Evolutionary conservation across 306 rosid genomes (phyloP).

Genomic region (Sophora flavescens): DNA sequence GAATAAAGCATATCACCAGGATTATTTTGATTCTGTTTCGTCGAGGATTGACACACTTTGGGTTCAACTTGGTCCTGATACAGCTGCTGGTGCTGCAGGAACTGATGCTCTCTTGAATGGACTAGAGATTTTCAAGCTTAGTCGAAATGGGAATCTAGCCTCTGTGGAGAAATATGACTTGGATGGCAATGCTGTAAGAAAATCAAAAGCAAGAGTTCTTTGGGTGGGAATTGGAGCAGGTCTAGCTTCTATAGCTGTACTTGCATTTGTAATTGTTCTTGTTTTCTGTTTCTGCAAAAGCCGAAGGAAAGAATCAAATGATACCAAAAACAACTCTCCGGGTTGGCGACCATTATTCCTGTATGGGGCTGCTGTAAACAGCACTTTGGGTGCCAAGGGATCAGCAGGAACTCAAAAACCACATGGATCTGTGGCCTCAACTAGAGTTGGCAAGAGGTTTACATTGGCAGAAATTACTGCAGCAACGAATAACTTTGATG

Average conservation of each 20-base stretch:
- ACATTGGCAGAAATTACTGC: constrained; percentile 73
- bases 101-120: constrained; percentile 95
- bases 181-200: constrained; percentile 45
- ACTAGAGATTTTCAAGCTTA: constrained; percentile 90
- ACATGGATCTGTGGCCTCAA: constrained; percentile 56
- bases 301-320: constrained; percentile 53
- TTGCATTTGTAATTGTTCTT: constrained; percentile 54
- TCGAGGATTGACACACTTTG: constrained; percentile 68
- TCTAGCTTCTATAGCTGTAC: constrained; percentile 57
- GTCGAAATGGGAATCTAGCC: constrained; percentile 84
- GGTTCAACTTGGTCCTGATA: constrained; percentile 95
- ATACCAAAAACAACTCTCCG: constrained; percentile 62
- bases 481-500: constrained; percentile 83
- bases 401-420: constrained; percentile 63
- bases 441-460: constrained; percentile 75
- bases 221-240: constrained; percentile 87
- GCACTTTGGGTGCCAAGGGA: constrained; percentile 64
- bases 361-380: constrained; percentile 60
- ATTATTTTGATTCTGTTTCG: constrained; percentile 70
- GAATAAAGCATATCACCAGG: constrained; percentile 85
- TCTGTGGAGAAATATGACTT: constrained; percentile 57
- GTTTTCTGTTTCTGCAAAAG: constrained; percentile 60
- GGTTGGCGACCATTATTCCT: constrained; percentile 83
- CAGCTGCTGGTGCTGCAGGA: constrained; percentile 81
- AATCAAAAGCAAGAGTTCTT: constrained; percentile 59